Conservation (phyloP, 2,329 filamentous ascomycete genomes). For the Curvularia verruculosa region DNA sequence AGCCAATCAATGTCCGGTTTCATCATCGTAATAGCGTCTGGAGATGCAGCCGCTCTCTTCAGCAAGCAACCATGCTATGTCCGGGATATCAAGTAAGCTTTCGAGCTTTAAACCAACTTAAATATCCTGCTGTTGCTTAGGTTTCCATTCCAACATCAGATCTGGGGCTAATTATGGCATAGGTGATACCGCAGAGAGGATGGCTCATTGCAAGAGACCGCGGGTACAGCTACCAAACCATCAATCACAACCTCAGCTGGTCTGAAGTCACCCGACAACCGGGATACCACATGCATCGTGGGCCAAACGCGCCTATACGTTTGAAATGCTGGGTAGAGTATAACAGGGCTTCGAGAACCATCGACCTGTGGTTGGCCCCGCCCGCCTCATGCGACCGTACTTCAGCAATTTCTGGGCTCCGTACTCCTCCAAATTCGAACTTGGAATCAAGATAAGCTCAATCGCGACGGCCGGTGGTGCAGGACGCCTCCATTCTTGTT, state of each 20-base stretch:
- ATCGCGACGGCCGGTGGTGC: background rate
- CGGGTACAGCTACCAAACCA: slow-evolving; percentile 12
- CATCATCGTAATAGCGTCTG: background rate
- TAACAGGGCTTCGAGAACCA: slow-evolving; percentile 8
- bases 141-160: background rate
- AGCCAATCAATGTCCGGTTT: background rate
- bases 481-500: no score
- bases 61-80: background rate
- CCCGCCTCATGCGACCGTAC: slow-evolving; percentile 9
- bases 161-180: slow-evolving; percentile 14
- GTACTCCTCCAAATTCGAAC: background rate
- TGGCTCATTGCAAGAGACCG: slow-evolving; percentile 20
- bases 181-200: slow-evolving; percentile 23
- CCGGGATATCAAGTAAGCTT: no score
- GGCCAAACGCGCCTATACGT: slow-evolving; percentile 14
- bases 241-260: slow-evolving; percentile 29
- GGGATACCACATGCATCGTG: slow-evolving; percentile 25
- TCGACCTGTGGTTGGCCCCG: slow-evolving; percentile 19
- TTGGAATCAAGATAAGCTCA: background rate
- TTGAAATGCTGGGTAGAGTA: slow-evolving; percentile 10
- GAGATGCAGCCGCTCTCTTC: background rate
- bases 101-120: no score
- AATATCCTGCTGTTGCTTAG: background rate
- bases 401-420: background rate
- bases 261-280: slow-evolving; percentile 18